Evolutionary conservation across 2,329 filamentous ascomycete species (phyloP), one percentile per base, ranked within the genome.

Genomic region (Colletotrichum agaves): DNA sequence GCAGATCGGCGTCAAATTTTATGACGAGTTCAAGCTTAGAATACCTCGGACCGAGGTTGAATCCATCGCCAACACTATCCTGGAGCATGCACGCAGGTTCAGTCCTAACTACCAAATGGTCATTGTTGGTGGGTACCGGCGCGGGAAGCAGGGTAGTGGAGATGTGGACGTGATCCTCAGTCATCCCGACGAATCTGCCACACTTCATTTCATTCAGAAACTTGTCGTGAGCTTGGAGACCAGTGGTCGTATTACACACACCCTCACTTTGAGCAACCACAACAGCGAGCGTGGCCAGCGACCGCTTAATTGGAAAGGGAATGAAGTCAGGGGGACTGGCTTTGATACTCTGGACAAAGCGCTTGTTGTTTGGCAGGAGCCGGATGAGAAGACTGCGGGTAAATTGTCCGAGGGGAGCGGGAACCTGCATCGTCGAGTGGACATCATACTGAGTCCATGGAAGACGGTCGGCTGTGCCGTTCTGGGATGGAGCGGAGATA

Each of bases 321-420:
- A 79, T 52, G 75, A 75, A 35, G 74, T 70, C 21, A 67, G 60
- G 12, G 85, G 85, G 0, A 81, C 84, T 21, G 92, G 93, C 0
- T 98, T 97, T 72, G 94, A 98, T 75, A 93, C 90, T 0, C 84
- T 98, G 1, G 94, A 98, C 77, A 98, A 98, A 77, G 94, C 94
- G 0, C 81, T 98, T 59, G 91, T 98, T 1, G 93, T 98, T 0
- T 98, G 95, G 95, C 93, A 97, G 75, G 84, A 94, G 74, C 90
- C 90, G 0, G 57, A 77, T 37, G 68, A 73, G 1, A 55, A 53
- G 13, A 37, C 68, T 2, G n/a, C 37, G 5, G 43, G 61, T 15
- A 49, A 55, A n/a, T 23, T 17, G 6, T 13, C 10, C 23, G 23
- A 50, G n/a, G n/a, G 15, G 3, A 13, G 56, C 60, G 66, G 59